Evolutionary conservation across 768 basidiomycete genomes (phyloP).

Genomic region (Trametes sanguinea): DNA sequence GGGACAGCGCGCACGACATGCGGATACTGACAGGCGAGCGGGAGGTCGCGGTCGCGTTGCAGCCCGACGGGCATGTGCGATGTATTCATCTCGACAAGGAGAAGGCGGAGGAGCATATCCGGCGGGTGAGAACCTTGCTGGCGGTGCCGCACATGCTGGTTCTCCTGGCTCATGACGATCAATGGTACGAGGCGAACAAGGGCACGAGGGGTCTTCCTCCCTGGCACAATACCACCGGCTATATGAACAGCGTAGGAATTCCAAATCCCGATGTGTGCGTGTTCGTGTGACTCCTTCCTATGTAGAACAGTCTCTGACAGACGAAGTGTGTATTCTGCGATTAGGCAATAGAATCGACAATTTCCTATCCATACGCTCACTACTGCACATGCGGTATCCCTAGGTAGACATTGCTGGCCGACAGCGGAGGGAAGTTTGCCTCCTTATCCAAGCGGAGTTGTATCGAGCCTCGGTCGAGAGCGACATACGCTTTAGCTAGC

Average conservation of each 20-base stretch:
- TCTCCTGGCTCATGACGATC: constrained; percentile 53
- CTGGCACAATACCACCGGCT: constrained; percentile 19
- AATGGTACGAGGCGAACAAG: constrained; percentile 53
- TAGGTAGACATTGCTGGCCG: too few species aligned
- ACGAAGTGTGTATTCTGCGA: too few species aligned
- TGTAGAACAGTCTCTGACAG: too few species aligned
- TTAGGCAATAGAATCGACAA: too few species aligned
- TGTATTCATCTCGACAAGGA: constrained; percentile 49
- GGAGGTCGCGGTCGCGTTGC: constrained; percentile 36
- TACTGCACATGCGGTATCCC: too few species aligned
- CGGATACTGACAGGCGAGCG: constrained; percentile 50
- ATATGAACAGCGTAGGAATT: background rate
- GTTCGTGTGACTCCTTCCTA: too few species aligned
- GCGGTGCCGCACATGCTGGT: constrained; percentile 44
- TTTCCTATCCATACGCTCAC: too few species aligned
- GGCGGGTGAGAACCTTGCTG: constrained; percentile 41
- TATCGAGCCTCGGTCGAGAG: too few species aligned
- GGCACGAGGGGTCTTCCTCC: constrained; percentile 41
- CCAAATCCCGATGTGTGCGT: too few species aligned
- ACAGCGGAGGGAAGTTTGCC: too few species aligned
- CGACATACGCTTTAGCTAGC: too few species aligned
- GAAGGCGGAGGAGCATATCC: constrained; percentile 45
- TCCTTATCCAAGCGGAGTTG: too few species aligned
- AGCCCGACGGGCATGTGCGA: constrained; percentile 28
- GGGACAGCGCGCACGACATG: constrained; percentile 59